These are phyloP conservation scores for Talaromyces borbonicus DNA, from an alignment of 495 filamentous ascomycete species.

Conservation along the genomic window DNA sequence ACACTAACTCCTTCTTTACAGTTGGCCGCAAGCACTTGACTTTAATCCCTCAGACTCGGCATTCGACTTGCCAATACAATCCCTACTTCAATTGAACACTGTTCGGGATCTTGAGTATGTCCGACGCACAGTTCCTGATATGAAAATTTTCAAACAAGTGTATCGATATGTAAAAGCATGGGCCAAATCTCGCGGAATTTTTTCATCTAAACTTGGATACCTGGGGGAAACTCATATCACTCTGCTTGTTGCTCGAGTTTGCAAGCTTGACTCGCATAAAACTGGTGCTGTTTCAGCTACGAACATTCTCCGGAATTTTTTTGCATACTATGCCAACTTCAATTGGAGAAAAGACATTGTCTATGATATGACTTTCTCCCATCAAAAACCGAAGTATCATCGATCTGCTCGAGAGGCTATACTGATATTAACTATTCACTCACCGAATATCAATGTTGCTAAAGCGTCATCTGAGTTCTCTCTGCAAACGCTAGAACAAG, in stretches of 20 bases:
- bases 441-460: slow-evolving; percentile 44
- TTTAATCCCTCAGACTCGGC: slow-evolving; percentile 27
- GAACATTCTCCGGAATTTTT: slow-evolving; percentile 42
- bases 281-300: slow-evolving; percentile 19
- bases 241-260: slow-evolving; percentile 41
- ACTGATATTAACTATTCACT: slow-evolving; percentile 43
- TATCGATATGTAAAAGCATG: slow-evolving; percentile 44
- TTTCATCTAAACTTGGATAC: slow-evolving; percentile 47
- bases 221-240: slow-evolving; percentile 49
- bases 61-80: slow-evolving; percentile 36
- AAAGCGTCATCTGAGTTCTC: slow-evolving; percentile 36
- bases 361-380: slow-evolving; percentile 43
- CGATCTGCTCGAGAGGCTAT: slow-evolving; percentile 44
- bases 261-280: slow-evolving; percentile 32
- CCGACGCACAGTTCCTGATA: slow-evolving; percentile 39
- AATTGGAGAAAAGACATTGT: slow-evolving; percentile 37
- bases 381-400: slow-evolving; percentile 27
- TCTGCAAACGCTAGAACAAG: slow-evolving; percentile 32
- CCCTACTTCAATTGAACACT: slow-evolving; percentile 45
- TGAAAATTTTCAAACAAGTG: slow-evolving; percentile 39
- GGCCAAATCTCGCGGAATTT: slow-evolving; percentile 46
- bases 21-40: slow-evolving; percentile 20
- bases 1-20: slow-evolving; percentile 10
- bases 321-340: slow-evolving; percentile 46
- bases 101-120: slow-evolving; percentile 46